phyloP scores from a whole-genome alignment of 805 yeast genomes.

The Candida piceae region DNA sequence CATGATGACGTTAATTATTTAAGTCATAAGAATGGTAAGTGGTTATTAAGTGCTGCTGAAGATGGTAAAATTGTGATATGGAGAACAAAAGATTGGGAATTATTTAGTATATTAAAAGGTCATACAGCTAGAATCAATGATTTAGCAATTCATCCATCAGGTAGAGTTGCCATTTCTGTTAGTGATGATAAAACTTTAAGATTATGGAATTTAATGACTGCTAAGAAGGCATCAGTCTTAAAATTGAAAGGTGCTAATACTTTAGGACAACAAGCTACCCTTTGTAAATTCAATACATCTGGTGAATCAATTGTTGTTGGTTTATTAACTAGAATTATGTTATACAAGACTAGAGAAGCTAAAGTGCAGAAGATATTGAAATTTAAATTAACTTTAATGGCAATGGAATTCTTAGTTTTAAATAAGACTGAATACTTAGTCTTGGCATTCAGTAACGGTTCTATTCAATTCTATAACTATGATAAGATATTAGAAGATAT shows the following conservation, averaged over 20 bases:
- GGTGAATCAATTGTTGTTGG: slow-evolving; percentile 81
- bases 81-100: slow-evolving; percentile 97
- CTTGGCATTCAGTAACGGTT: slow-evolving; percentile 69
- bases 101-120: slow-evolving; percentile 82
- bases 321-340: slow-evolving; percentile 53
- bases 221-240: slow-evolving; percentile 82
- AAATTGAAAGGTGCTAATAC: slow-evolving; percentile 68
- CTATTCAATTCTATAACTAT: slow-evolving; percentile 51
- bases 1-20: slow-evolving; percentile 14
- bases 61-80: slow-evolving; percentile 88
- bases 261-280: slow-evolving; percentile 42
- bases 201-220: slow-evolving; percentile 96
- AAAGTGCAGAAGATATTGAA: slow-evolving; percentile 49
- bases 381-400: slow-evolving; percentile 57
- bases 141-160: slow-evolving; percentile 83
- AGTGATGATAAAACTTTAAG: slow-evolving; percentile 79
- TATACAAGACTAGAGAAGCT: slow-evolving; percentile 63
- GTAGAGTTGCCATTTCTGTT: slow-evolving; percentile 84
- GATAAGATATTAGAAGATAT: slow-evolving; percentile 23
- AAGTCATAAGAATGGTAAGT: slow-evolving; percentile 55
- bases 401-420: slow-evolving; percentile 46
- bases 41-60: slow-evolving; percentile 88
- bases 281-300: slow-evolving; percentile 35
- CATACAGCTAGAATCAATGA: slow-evolving; percentile 82
- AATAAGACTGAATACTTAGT: slow-evolving; percentile 52